Evolutionary conservation across 805 yeast species (phyloP).

Genomic region (Saccharomycopsis fibuligera): DNA sequence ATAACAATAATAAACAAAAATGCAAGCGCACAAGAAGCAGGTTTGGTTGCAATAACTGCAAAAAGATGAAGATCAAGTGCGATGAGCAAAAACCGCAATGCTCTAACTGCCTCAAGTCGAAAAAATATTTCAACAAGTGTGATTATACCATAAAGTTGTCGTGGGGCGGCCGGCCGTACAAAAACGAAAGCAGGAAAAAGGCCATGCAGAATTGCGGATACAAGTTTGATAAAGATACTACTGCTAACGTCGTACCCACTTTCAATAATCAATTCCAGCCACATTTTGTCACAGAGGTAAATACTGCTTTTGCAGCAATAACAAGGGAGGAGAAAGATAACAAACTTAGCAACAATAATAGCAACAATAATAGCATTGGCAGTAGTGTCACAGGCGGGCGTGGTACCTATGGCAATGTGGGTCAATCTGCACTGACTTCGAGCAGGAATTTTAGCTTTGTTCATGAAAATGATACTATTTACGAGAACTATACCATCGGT

Average conservation of each 20-base stretch:
- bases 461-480: conserved; percentile 1
- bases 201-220: conserved; percentile 22
- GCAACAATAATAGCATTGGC: neutral
- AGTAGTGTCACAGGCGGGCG: no score
- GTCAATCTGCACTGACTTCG: no score
- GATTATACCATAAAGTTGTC: conserved; percentile 58
- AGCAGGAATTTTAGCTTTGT: conserved; percentile 1
- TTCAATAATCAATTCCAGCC: neutral
- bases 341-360: no score
- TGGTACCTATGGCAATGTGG: no score
- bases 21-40: conserved; percentile 19
- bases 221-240: neutral
- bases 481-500: neutral
- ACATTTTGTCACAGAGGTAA: neutral
- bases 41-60: conserved; percentile 37
- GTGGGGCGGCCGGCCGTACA: conserved; percentile 74
- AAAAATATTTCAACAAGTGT: conserved; percentile 34
- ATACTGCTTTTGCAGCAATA: neutral
- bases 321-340: no score
- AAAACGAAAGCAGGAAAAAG: conserved; percentile 28
- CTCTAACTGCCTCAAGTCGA: conserved; percentile 43
- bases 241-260: neutral
- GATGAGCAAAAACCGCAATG: conserved; percentile 64
- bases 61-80: conserved; percentile 58
- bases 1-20: no score